phyloP scores from a whole-genome alignment of 768 basidiomycete genomes.

The Amanita fuliginea region DNA sequence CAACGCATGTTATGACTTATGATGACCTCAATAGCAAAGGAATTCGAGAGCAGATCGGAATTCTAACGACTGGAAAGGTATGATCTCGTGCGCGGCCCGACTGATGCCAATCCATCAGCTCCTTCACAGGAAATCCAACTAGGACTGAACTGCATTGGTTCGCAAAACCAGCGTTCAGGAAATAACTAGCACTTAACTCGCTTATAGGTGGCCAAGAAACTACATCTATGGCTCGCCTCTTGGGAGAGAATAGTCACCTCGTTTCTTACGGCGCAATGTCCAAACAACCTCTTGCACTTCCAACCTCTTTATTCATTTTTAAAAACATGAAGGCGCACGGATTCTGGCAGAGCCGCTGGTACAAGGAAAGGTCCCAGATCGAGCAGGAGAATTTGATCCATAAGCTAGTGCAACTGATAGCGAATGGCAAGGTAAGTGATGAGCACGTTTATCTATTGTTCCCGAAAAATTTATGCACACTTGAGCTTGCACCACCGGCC shows the following conservation, averaged over 20 bases:
- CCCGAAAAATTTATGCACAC: not conserved
- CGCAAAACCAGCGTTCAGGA: not conserved
- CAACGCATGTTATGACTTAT: conserved; percentile 69
- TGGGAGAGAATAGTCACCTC: conserved; percentile 60
- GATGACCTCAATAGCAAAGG: conserved; percentile 55
- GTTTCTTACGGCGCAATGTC: conserved; percentile 92
- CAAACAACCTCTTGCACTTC: conserved; percentile 65
- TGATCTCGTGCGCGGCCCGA: conserved; percentile 1
- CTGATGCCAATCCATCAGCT: not conserved
- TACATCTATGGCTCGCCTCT: conserved; percentile 52
- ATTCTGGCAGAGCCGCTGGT: conserved; percentile 75
- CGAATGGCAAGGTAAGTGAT: conserved; percentile 35
- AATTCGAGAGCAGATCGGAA: conserved; percentile 41
- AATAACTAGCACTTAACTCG: not conserved
- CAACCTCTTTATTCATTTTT: conserved; percentile 78
- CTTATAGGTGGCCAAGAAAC: conserved; percentile 50
- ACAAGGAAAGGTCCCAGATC: conserved; percentile 30
- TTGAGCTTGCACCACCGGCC: conserved; percentile 54
- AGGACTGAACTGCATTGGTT: conserved; percentile 40
- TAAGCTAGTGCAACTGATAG: conserved; percentile 41
- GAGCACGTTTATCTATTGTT: not conserved
- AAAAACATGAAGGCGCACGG: conserved; percentile 68
- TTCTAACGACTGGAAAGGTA: conserved; percentile 58
- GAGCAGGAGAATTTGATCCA: conserved; percentile 43
- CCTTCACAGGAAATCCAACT: conserved; percentile 28